Conservation (phyloP, 768 basidiomycete genomes). For the Rhizopogon rudus region DNA sequence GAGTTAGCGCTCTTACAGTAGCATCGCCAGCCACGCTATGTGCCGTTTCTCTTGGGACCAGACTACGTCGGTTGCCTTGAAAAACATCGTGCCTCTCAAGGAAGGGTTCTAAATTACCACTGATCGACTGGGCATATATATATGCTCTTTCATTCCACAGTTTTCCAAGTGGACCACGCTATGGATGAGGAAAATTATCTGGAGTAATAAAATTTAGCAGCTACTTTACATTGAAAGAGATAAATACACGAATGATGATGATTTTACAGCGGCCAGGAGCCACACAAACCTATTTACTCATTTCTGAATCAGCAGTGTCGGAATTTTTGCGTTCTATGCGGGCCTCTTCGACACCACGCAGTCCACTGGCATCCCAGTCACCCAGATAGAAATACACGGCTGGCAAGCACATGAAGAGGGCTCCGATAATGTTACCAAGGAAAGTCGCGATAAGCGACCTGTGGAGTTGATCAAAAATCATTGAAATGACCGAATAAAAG, state of each 20-base stretch:
- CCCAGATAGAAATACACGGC: conserved; percentile 58
- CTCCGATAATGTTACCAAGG: conserved; percentile 66
- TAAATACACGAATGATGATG: neutral
- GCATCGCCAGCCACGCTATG: too few species aligned
- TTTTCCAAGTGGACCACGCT: too few species aligned
- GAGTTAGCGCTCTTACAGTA: too few species aligned
- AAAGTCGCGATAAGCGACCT: conserved; percentile 62
- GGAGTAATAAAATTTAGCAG: too few species aligned
- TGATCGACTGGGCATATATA: too few species aligned
- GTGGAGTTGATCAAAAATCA: neutral
- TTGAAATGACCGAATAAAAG: neutral
- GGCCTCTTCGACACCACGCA: conserved; percentile 37
- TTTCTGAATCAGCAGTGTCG: conserved; percentile 1
- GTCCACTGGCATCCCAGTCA: conserved; percentile 39
- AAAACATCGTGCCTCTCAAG: too few species aligned
- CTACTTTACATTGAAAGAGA: too few species aligned
- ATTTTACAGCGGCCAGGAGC: neutral
- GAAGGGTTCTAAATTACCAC: too few species aligned
- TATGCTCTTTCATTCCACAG: too few species aligned
- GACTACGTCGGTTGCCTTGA: too few species aligned
- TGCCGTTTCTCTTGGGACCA: too few species aligned
- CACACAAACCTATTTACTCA: neutral
- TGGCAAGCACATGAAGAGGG: conserved; percentile 57
- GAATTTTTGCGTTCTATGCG: conserved; percentile 8
- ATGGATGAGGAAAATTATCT: too few species aligned